A percentile compares a stretch with the other conserved stretches of the same genome.
Conservation (phyloP, 768 basidiomycete species). For the Rossbeevera mucosa region DNA sequence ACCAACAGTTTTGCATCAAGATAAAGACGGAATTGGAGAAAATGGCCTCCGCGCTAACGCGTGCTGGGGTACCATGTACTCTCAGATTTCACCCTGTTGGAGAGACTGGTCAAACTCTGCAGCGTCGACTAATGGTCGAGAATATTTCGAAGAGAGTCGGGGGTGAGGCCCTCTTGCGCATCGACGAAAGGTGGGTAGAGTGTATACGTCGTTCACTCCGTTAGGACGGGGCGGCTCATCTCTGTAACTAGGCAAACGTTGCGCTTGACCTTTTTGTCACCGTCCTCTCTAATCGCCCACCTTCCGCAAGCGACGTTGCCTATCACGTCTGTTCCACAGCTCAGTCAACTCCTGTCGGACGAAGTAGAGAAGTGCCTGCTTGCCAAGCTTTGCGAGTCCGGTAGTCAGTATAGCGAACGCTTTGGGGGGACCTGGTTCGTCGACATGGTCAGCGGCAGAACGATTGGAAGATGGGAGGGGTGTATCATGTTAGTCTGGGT, state of each 20-base stretch:
- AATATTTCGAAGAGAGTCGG: slow-evolving; percentile 43
- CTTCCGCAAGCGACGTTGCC: slow-evolving; percentile 73
- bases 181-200: slow-evolving; percentile 55
- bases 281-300: slow-evolving; percentile 73
- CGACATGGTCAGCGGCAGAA: slow-evolving; percentile 58
- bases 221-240: neutral
- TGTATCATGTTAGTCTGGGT: slow-evolving; percentile 57
- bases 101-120: slow-evolving; percentile 58
- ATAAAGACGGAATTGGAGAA: slow-evolving; percentile 55
- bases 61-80: slow-evolving; percentile 50
- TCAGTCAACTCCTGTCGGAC: slow-evolving; percentile 68
- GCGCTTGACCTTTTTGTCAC: slow-evolving; percentile 71
- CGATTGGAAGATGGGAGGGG: slow-evolving; percentile 76
- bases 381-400: slow-evolving; percentile 63
- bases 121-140: slow-evolving; percentile 42
- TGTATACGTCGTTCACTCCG: neutral
- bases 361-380: slow-evolving; percentile 74
- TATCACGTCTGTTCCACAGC: slow-evolving; percentile 71
- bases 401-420: slow-evolving; percentile 48
- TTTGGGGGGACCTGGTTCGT: slow-evolving; percentile 70
- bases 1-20: slow-evolving; percentile 65
- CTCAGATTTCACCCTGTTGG: slow-evolving; percentile 62
- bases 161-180: slow-evolving; percentile 69
- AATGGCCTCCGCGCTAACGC: slow-evolving; percentile 44
- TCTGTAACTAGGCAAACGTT: slow-evolving; percentile 54